Conservation (phyloP, 257 asterid genomes). For the Fraxinus pennsylvanica region DNA sequence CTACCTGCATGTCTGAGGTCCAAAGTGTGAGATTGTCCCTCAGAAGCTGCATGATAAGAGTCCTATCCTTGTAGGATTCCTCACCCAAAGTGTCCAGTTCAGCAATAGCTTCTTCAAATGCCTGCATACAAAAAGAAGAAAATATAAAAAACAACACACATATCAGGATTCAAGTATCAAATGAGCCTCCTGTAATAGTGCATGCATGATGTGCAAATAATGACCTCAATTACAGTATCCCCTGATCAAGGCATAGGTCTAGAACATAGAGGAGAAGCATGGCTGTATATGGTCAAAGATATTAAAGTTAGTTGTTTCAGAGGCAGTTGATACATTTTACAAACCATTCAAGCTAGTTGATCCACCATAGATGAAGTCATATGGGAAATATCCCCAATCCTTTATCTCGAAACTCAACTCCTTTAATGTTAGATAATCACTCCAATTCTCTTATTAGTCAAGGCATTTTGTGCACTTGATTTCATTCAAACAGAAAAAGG, state of each 20-base stretch:
- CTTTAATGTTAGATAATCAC: not conserved
- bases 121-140: slow-evolving; percentile 34
- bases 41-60: slow-evolving; percentile 69
- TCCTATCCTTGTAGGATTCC: slow-evolving; percentile 70
- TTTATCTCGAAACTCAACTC: not conserved
- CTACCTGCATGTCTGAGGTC: slow-evolving; percentile 72
- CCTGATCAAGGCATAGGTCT: not conserved
- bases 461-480: slow-evolving; percentile 2
- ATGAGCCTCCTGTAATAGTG: not conserved
- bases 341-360: not conserved
- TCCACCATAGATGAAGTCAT: not conserved
- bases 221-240: not conserved
- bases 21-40: slow-evolving; percentile 76
- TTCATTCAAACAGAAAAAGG: not conserved
- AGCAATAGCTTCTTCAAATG: slow-evolving; percentile 70
- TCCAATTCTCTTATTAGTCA: slow-evolving; percentile 5
- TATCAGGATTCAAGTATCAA: not conserved
- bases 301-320: not conserved
- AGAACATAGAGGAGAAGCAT: not conserved
- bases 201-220: slow-evolving; percentile 5
- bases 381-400: not conserved
- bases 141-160: not conserved
- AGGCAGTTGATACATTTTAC: not conserved
- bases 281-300: not conserved
- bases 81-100: slow-evolving; percentile 68